A percentile compares a stretch with the other conserved stretches of the same genome.
phyloP scores from a whole-genome alignment of 352 stramenopile genomes.

The Phytophthora foliorum region DNA sequence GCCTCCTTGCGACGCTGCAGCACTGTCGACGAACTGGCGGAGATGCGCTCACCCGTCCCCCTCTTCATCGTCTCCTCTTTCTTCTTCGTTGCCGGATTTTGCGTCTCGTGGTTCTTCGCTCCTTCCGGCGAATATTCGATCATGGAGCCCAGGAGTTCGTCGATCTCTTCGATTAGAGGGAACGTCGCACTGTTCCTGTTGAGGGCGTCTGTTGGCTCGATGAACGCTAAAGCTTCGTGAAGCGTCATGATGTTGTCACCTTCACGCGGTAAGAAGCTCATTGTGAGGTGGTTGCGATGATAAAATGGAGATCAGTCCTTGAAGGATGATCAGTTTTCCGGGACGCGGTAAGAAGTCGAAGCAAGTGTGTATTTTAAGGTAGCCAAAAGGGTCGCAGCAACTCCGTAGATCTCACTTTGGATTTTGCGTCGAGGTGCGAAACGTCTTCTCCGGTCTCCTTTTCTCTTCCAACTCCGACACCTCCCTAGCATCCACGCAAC shows the following conservation, averaged over 20 bases:
- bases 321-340: no score
- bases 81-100: background rate
- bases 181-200: background rate
- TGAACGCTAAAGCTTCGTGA: background rate
- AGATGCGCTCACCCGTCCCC: background rate
- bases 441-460: no score
- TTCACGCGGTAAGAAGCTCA: background rate
- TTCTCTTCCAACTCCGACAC: no score
- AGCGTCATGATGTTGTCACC: background rate
- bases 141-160: background rate
- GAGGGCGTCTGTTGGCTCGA: background rate
- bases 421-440: no score
- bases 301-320: no score
- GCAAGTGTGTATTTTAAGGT: no score
- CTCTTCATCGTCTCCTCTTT: background rate
- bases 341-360: no score
- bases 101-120: background rate
- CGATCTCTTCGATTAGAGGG: background rate
- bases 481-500: no score
- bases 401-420: no score
- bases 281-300: background rate
- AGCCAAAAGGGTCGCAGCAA: no score
- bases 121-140: background rate
- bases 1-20: background rate
- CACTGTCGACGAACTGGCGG: background rate